These are phyloP conservation scores for Pythium vanterpoolii DNA, from an alignment of 352 stramenopile genomes.

Conservation along the genomic window DNA sequence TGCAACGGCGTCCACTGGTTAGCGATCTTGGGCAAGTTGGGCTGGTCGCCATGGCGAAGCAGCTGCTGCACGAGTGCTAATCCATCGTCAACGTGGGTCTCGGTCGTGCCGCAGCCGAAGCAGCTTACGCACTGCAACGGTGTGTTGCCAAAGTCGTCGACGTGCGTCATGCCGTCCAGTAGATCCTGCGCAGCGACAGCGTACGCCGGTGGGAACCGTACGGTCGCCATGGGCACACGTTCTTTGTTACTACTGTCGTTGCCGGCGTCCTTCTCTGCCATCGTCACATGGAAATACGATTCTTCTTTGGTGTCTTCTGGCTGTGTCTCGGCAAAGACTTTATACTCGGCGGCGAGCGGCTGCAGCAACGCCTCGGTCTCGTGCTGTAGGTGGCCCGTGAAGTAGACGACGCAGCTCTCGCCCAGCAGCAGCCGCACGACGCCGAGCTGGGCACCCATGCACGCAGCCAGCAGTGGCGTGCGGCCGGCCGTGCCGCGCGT, in stretches of 20 bases:
- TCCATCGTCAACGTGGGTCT: slow-evolving; percentile 58
- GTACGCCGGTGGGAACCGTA: slow-evolving; percentile 44
- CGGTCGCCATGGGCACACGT: slow-evolving; percentile 39
- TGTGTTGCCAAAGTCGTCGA: slow-evolving; percentile 80
- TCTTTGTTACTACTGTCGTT: slow-evolving; percentile 8
- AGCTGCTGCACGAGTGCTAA: slow-evolving; percentile 61
- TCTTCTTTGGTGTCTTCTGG: neutral
- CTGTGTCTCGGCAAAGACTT: slow-evolving; percentile 1
- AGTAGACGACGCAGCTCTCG: slow-evolving; percentile 56
- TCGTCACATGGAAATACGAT: slow-evolving; percentile 38
- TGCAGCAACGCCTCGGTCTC: slow-evolving; percentile 43
- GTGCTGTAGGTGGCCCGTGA: slow-evolving; percentile 46
- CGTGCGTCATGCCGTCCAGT: slow-evolving; percentile 39
- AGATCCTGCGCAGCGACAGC: slow-evolving; percentile 42
- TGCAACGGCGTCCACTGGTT: slow-evolving; percentile 75
- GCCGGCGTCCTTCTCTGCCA: slow-evolving; percentile 39
- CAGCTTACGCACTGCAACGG: slow-evolving; percentile 73
- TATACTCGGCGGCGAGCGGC: slow-evolving; percentile 31
- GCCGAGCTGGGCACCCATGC: slow-evolving; percentile 57
- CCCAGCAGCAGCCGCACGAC: slow-evolving; percentile 66
- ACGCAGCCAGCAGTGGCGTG: slow-evolving; percentile 63
- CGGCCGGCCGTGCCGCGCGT: slow-evolving; percentile 47
- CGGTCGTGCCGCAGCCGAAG: slow-evolving; percentile 66
- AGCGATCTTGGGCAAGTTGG: slow-evolving; percentile 60
- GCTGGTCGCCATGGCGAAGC: slow-evolving; percentile 60